Evolutionary conservation across 768 basidiomycete genomes (phyloP).

Genomic region (Peribolospora kevripleyi): DNA sequence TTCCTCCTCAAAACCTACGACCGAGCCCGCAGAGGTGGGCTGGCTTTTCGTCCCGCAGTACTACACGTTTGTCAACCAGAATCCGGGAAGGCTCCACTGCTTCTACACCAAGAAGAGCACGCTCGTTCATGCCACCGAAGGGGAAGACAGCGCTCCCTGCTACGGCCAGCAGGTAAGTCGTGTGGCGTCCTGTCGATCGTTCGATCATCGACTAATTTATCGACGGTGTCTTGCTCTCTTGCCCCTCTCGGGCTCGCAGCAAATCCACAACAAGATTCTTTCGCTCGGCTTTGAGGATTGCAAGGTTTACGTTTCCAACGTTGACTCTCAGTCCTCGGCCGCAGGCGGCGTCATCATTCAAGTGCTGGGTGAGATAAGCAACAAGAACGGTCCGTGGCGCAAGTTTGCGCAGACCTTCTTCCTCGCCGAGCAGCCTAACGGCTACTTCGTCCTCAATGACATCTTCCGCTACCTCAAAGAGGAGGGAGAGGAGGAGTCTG

Average conservation of each 20-base stretch:
- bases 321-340: slow-evolving; percentile 86
- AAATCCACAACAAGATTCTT: slow-evolving; percentile 90
- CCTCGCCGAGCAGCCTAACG: slow-evolving; percentile 95
- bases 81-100: slow-evolving; percentile 85
- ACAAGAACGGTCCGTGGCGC: slow-evolving; percentile 70
- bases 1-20: too few relatives aligned
- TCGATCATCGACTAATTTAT: not conserved
- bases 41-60: slow-evolving; percentile 32
- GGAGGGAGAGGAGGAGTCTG: slow-evolving; percentile 25
- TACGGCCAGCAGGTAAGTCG: slow-evolving; percentile 66
- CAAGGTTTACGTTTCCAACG: slow-evolving; percentile 97
- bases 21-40: too few relatives aligned
- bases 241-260: slow-evolving; percentile 27
- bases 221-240: slow-evolving; percentile 1
- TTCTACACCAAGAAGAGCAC: slow-evolving; percentile 97
- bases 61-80: slow-evolving; percentile 97
- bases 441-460: slow-evolving; percentile 98
- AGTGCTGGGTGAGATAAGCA: slow-evolving; percentile 94
- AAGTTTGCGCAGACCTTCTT: slow-evolving; percentile 99
- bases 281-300: slow-evolving; percentile 84
- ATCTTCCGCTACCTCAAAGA: slow-evolving; percentile 98
- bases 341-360: slow-evolving; percentile 95
- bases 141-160: slow-evolving; percentile 72
- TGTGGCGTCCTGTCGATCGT: not conserved
- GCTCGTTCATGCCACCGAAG: slow-evolving; percentile 90